A percentile compares a stretch with the other conserved stretches of the same genome.
These are phyloP conservation scores for Eremothecium sinecaudum DNA, from an alignment of 1,139 yeast genomes.

Conservation along the genomic window DNA sequence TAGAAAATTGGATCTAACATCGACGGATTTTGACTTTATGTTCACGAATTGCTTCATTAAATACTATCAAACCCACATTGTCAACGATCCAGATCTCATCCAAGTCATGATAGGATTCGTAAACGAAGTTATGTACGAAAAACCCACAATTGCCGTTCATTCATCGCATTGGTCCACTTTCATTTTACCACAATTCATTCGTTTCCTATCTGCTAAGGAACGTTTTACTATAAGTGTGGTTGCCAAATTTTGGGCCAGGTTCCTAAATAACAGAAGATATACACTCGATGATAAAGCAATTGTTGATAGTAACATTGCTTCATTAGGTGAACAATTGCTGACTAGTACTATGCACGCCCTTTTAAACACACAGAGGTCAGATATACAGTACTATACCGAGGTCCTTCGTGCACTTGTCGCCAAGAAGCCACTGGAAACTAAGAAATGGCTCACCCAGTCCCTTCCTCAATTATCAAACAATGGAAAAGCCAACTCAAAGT, in stretches of 20 bases:
- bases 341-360: constrained; percentile 26
- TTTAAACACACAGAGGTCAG: constrained; percentile 29
- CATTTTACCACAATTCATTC: constrained; percentile 35
- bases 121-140: constrained; percentile 41
- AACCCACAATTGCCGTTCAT: constrained; percentile 42
- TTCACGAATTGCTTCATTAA: constrained; percentile 23
- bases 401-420: constrained; percentile 27
- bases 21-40: constrained; percentile 25
- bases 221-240: constrained; percentile 55
- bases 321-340: constrained; percentile 22
- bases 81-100: constrained; percentile 33
- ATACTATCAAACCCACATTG: constrained; percentile 21
- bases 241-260: constrained; percentile 55
- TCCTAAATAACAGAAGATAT: constrained; percentile 48
- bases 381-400: constrained; percentile 27
- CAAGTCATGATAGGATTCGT: constrained; percentile 47
- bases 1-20: constrained; percentile 16
- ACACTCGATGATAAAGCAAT: constrained; percentile 38
- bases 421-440: constrained; percentile 26
- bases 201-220: constrained; percentile 47
- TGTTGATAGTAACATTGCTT: constrained; percentile 26
- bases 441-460: constrained; percentile 22
- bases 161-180: constrained; percentile 31
- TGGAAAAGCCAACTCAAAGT: constrained; percentile 21
- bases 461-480: constrained; percentile 22